Base-by-base conservation (phyloP, 805 yeast genomes). In the Candida succiphila region DNA sequence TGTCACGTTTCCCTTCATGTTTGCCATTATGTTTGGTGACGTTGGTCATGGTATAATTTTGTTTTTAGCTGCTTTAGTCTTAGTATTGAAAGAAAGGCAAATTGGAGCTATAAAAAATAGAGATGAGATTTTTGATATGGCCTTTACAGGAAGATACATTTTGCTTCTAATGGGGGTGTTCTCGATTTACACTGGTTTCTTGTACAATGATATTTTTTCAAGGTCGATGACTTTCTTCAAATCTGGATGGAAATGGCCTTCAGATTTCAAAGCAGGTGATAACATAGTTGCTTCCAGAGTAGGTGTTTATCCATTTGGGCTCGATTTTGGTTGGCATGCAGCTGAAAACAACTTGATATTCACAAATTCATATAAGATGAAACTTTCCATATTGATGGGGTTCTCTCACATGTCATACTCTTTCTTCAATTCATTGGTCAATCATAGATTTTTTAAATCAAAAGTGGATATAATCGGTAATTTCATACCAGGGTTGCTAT, bases 11-110 rank as follows among this genome's bases (percentile, higher is more conserved):
- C 88, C 88, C 13, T 80, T 79, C 50, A 75, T 80, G 84, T 80
- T 80, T 58, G 86, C 88, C 14, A 75, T 80, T 40, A 80, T 80
- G 88, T 80, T 80, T 59, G 88, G 88, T 58, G 88, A 80, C 58
- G 60, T 79, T 41, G 88, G 88, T 9, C 88, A 80, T 50, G 88
- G 88, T n/a, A 57, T 75, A 36, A 60, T 80, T 35, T 59, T 80
- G 48, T 52, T 70, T 21, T 51, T 76, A 42, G 78, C 73, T 16
- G 82, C 82, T 10, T 40, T 65, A 15, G 49, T 59, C 4, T 54
- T 80, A 37, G 79, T 79, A 8, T 46, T 64, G 28, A 72, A 73
- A 39, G 87, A 80, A 51, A 55, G 52, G 34, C 52, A 54, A 26
- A 62, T 78, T 34, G 71, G 63, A 17, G 58, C 58, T 18, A 69